Evolutionary conservation across 2,329 filamentous ascomycete species (phyloP), one percentile per base, ranked within the genome.

Genomic region (Fusarium decemcellulare): DNA sequence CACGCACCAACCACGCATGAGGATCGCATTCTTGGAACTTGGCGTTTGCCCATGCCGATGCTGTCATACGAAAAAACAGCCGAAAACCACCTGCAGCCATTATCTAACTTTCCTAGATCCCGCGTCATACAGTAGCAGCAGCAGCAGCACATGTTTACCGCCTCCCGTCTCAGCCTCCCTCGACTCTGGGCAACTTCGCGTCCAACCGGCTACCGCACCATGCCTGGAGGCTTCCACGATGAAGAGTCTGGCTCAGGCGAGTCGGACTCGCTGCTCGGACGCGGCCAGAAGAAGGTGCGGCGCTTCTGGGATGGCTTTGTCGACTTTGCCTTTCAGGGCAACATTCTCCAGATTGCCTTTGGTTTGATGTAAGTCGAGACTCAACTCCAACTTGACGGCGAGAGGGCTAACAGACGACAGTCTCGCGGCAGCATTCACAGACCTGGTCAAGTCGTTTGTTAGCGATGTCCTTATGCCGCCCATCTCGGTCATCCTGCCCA

Each of bases 281-380:
- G 82, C 18, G 81, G 87, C 61, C 80, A 84, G 65, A 78, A 82
- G 57, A 81, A 81, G 56, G 85, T 87, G 27, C 81, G 82, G 66
- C 82, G 83, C 63, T 80, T 88, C 60, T 90, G 87, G 82, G 81
- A 87, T 36, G 90, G 89, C 40, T 93, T 93, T 76, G 77, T 90
- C 70, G 91, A 93, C 76, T 94, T 93, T 78, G 91, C 91, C 0
- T 87, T 93, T 57, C 88, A 91, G 68, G 91, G 92, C 61, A 93
- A 93, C 72, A 91, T 93, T 50, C 84, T 94, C 29, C 90, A 93
- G 77, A 91, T 94, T 63, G 92, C 92, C 15, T 90, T 93, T 71
- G 92, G 91, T 70, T 81, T 93, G 68, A 93, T 94, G 91, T 92
- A 75, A 77, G 84, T 79, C 43, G 18, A 12, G n/a, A 9, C 8